Evolutionary conservation across 495 filamentous ascomycete genomes (phyloP), one percentile per base, ranked within the genome.

Genomic region (Penicillium argentinense): DNA sequence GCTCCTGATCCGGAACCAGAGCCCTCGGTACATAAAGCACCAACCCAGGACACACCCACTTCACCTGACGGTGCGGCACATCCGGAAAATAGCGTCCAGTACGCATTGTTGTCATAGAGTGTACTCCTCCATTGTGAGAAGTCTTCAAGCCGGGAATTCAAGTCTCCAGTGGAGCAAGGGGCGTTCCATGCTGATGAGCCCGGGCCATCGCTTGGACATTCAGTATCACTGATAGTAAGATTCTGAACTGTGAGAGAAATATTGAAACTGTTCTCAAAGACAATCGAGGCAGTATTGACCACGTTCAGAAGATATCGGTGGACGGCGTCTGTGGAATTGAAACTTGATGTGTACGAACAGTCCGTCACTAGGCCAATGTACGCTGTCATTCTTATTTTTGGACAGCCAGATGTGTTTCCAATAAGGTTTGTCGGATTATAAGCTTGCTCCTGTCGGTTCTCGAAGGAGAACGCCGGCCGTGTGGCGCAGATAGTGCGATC

Each of bases 361-460:
- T 97, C 91, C 0, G 89, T 90, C n/a, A 88, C 89, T 17, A 97
- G 86, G 8, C 91, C 91, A 22, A 97, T 78, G 37, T 95, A 66
- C 2, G 91, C 91, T 29, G 95, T 85, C 64, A 83, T 85, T 39
- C 86, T 78, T 1, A 85, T 87, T 2, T 71, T 78, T 16, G 91
- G 91, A 67, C 91, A 97, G 24, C 91, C 91, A 11, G 62, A 53
- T 3, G 83, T 85, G 25, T 73, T 80, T 21, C 91, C 91, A 54
- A 97, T 93, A 22, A n/a, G n/a, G 72, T 85, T 77, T 56, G 87
- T 46, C 5, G 5, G 25, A 26, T 5, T 5, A 26, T 11, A 5
- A 5, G 25, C 5, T 26, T 26, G 25, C 25, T 11, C 25, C 25
- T 5, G 25, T 11, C 25, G 11, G 5, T 26, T 11, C 25, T n/a